Evolutionary conservation across 306 rosid species (phyloP).

Genomic region (Hylodesmum podocarpum): DNA sequence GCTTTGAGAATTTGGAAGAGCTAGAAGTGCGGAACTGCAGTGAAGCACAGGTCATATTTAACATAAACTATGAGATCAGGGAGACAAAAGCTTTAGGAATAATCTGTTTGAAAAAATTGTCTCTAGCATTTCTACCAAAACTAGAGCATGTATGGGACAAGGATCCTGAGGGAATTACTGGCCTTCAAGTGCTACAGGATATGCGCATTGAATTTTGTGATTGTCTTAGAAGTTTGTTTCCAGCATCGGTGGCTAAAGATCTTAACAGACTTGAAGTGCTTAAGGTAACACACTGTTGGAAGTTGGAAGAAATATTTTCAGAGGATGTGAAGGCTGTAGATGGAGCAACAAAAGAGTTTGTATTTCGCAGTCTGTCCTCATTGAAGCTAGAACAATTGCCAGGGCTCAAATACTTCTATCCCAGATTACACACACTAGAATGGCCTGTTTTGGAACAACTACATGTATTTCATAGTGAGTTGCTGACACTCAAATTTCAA

Average conservation of each 20-base stretch:
- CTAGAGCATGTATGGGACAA: conserved; percentile 23
- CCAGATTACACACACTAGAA: not conserved
- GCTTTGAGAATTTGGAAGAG: conserved; percentile 22
- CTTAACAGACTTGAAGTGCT: not conserved
- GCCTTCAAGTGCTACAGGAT: not conserved
- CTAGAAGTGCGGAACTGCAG: fast-evolving
- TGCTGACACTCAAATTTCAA: too few species aligned
- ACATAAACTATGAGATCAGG: not conserved
- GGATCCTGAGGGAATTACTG: conserved; percentile 12
- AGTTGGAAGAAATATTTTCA: not conserved
- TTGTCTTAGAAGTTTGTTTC: conserved; percentile 24
- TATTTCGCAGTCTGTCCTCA: not conserved
- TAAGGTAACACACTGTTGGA: not conserved
- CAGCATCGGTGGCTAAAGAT: conserved; percentile 17
- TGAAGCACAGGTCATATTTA: not conserved
- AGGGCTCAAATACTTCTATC: not conserved
- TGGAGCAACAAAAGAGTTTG: not conserved
- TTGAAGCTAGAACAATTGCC: not conserved
- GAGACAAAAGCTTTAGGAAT: not conserved
- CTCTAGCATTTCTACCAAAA: not conserved
- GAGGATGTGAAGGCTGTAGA: not conserved
- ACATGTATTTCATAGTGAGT: too few species aligned
- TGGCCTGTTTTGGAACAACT: too few species aligned
- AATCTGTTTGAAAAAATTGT: conserved; percentile 16
- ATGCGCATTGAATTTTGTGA: not conserved